Evolutionary conservation across 2,329 filamentous ascomycete species (phyloP), one percentile per base, ranked within the genome.

Genomic region (Dothistroma septosporum): DNA sequence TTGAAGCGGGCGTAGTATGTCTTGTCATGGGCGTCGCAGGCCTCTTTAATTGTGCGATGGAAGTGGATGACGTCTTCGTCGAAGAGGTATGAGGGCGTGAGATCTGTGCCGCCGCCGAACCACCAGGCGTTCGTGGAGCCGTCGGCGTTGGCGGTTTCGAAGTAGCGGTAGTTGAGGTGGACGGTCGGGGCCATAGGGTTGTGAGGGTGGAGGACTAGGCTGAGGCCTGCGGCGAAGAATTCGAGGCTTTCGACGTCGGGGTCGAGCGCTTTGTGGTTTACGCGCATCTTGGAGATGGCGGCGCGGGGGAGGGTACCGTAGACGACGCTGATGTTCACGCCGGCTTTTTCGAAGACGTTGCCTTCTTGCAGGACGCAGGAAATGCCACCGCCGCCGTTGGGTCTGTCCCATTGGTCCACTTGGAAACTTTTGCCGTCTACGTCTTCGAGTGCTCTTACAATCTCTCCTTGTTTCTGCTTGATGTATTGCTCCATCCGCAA

Each of bases 141-240:
- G 69, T 93, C 88, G 9, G 89, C 85, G 70, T 93, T 89, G 62
- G 90, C 89, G 1, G 94, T 99, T 80, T 99, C 94, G 73, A 99
- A 99, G 78, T 99, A 99, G 60, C 94, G 87, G 81, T 97, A 97
- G 81, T 99, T 99, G 69, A 99, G 83, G 76, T 99, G 94, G 19
- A 99, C 94, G 0, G 94, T 99, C 0, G 94, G 94, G 8, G 93
- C 93, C 88, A 96, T 96, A 53, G 94, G 94, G 77, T 99, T 99
- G 70, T 86, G 83, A 1, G 94, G 94, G 76, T 99, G 94, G 56
- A 97, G 81, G 28, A 99, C 93, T 76, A 99, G 83, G 72, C 92
- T 96, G 57, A 99, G 81, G 5, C 94, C 94, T 1, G 93, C 90
- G 21, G 93, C 94, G 75, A 97, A 99, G 83, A 97, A 99, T 70